A percentile compares a stretch with the other conserved stretches of the same genome.
Conservation (phyloP, 2,329 filamentous ascomycete genomes). For the Helicocarpus griseus region DNA sequence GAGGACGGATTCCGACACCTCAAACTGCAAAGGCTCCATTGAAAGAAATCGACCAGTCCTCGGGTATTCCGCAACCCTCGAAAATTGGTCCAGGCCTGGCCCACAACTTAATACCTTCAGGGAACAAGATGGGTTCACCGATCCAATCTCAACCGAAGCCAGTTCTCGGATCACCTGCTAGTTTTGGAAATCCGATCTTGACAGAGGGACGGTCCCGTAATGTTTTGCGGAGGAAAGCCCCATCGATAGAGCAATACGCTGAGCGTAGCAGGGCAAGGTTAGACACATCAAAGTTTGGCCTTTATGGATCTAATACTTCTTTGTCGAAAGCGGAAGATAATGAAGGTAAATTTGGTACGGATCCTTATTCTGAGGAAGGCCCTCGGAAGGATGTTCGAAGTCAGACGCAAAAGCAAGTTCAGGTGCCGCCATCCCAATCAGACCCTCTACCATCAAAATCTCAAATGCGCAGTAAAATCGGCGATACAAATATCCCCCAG, state of each 20-base stretch:
- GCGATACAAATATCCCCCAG: conserved; percentile 13
- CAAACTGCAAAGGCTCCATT: conserved; percentile 15
- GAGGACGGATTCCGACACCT: conserved; percentile 1
- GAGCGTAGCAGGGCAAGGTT: conserved; percentile 6
- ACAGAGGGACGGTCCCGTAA: conserved; percentile 25
- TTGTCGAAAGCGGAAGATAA: neutral
- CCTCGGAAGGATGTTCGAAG: neutral
- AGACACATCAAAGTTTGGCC: neutral
- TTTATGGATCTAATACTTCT: conserved; percentile 8
- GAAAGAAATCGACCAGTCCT: conserved; percentile 14
- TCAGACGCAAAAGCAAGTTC: conserved; percentile 1
- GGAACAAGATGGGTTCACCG: neutral
- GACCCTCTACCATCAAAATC: conserved; percentile 11
- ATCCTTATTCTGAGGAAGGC: neutral
- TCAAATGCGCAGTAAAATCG: conserved; percentile 10
- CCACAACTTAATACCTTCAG: neutral
- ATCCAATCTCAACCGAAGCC: neutral
- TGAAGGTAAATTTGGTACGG: neutral
- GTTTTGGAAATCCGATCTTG: conserved; percentile 9
- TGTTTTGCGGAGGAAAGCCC: conserved; percentile 33
- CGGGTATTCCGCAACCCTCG: conserved; percentile 4
- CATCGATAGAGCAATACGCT: conserved; percentile 29
- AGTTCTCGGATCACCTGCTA: neutral
- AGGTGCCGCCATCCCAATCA: conserved; percentile 8
- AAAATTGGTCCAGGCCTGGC: neutral